phyloP scores from a whole-genome alignment of 176 grass and related monocot species.

The Carex scoparia region DNA sequence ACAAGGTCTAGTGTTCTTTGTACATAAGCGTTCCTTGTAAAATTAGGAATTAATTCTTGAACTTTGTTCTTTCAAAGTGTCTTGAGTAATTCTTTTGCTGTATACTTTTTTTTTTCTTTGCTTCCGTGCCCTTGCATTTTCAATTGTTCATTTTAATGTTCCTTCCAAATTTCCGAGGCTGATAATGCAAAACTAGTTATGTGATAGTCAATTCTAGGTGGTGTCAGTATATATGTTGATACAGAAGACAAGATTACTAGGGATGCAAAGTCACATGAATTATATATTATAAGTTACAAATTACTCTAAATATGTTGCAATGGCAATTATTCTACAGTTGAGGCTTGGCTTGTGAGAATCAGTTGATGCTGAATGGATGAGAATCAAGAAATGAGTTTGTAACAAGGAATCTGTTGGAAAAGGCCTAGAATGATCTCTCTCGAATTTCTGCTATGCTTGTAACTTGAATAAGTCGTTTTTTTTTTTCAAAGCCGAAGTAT shows the following conservation, averaged over 20 bases:
- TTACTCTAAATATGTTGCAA: background rate
- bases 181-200: background rate
- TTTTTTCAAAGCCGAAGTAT: no score
- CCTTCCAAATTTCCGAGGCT: background rate
- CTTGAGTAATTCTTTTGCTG: background rate
- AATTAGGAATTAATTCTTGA: background rate
- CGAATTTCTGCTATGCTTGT: no score
- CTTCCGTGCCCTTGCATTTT: background rate
- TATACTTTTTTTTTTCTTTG: background rate
- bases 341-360: background rate
- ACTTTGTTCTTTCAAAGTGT: background rate
- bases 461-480: no score
- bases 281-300: background rate
- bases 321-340: no score
- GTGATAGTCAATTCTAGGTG: background rate
- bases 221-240: no score
- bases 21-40: slow-evolving; percentile 13
- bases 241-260: background rate
- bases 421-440: no score
- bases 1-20: background rate
- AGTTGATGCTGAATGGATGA: no score
- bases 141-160: background rate
- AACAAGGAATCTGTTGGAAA: no score
- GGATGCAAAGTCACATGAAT: background rate
- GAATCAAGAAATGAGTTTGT: no score